These are phyloP conservation scores for Penicillium sp. DNA, from an alignment of 2,329 filamentous ascomycete species.

Conservation along the genomic window DNA sequence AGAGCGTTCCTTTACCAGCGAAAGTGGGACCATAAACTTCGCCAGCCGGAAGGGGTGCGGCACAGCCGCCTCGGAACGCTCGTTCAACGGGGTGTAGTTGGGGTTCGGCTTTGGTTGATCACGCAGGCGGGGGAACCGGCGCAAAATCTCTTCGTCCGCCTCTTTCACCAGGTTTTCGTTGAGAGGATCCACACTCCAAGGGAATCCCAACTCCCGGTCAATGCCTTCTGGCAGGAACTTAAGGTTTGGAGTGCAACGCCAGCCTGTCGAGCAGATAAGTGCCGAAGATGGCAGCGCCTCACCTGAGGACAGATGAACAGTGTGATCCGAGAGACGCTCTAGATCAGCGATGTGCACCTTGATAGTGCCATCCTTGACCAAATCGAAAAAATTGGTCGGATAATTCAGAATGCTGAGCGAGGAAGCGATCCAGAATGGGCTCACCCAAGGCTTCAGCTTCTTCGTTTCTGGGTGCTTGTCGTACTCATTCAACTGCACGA, in stretches of 20 bases:
- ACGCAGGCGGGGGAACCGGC: constrained; percentile 50
- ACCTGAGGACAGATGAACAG: constrained; percentile 51
- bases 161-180: constrained; percentile 37
- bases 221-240: constrained; percentile 48
- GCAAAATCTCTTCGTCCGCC: constrained; percentile 53
- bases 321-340: constrained; percentile 44
- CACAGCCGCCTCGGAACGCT: constrained; percentile 36
- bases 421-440: constrained; percentile 54
- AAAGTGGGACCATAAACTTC: constrained; percentile 48
- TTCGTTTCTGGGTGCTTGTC: constrained; percentile 45
- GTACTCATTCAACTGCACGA: constrained; percentile 48
- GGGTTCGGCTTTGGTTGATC: constrained; percentile 39
- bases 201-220: constrained; percentile 49
- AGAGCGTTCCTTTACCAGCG: constrained; percentile 42
- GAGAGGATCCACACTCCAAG: constrained; percentile 36
- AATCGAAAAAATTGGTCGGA: constrained; percentile 55
- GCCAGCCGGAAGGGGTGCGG: constrained; percentile 49
- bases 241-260: constrained; percentile 51
- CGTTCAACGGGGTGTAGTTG: constrained; percentile 30
- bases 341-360: constrained; percentile 57
- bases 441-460: constrained; percentile 48
- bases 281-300: constrained; percentile 48
- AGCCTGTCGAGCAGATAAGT: constrained; percentile 58
- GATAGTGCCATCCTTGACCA: constrained; percentile 55
- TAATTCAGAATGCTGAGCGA: constrained; percentile 63